Base-by-base conservation (phyloP, 768 basidiomycete genomes). In the Trametes gibbosa region DNA sequence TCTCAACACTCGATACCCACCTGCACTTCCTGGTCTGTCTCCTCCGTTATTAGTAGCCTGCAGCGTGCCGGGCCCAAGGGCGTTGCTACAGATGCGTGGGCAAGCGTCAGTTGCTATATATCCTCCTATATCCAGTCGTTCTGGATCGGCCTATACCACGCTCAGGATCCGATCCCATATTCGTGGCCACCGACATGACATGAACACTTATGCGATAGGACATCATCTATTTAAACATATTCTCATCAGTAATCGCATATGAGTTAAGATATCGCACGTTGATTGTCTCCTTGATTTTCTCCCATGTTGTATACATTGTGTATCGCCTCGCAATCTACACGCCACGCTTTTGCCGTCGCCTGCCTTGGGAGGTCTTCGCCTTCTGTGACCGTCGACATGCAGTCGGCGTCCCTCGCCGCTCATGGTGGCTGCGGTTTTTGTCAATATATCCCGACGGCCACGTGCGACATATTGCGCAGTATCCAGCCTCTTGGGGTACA, bases 51-150 rank as follows among this genome's bases (percentile, higher is more conserved):
- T 17, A 72, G 76, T 46, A 75, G 73, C 40, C 59, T 83, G 32
- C 69, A 62, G 52, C 73, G 70, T 56, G 75, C 77, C 49, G 79
- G 81, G 40, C 77, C 76, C 75, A 64, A 63, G 53, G 74, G 73
- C 42, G 70, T 76, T 39, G 54, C 70, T 32, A 64, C 61, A 37
- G 77, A 79, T 52, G 64, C 79, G 16, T 71, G 75, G 65, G 72
- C 76, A 37, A 76, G 72, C 61, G 48, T 78, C 57, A 71, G 65
- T 12, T 60, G 74, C 29, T 58, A 70, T 34, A 55, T 77, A 27
- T 69, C 69, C 58, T 68, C 73, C 61, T 77, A 65, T 70, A 72
- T 69, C 71, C 73, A 65, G 66, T 72, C 72, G 37, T 70, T 74
- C 35, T 82, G 81, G 53, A 25, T 50, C 41, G 82, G 49, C 47